These are phyloP conservation scores for Pholiota microspora DNA, from an alignment of 768 basidiomycete genomes.

Conservation along the genomic window DNA sequence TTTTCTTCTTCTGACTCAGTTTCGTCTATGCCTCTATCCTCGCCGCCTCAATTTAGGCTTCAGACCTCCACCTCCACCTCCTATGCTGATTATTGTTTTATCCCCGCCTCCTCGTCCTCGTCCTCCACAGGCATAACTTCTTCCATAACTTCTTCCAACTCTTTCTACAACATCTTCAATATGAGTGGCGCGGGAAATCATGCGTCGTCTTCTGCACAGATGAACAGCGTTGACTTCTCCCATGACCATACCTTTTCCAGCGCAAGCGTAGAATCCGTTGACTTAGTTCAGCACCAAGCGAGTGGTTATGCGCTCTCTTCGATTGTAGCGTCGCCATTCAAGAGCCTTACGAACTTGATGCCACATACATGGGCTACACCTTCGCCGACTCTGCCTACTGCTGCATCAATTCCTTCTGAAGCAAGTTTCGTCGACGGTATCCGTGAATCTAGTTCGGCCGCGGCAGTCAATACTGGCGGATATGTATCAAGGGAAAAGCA, in stretches of 20 bases:
- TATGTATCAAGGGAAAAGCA: constrained; percentile 68
- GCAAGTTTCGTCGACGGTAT: too few relatives aligned
- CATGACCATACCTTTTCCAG: constrained; percentile 24
- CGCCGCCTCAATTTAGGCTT: constrained; percentile 31
- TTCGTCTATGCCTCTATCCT: constrained; percentile 29
- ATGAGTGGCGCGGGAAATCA: constrained; percentile 6
- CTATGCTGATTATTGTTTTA: constrained; percentile 30
- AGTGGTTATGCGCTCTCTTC: not conserved
- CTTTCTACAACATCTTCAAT: constrained; percentile 14
- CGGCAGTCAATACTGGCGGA: constrained; percentile 19
- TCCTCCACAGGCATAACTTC: constrained; percentile 25
- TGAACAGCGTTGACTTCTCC: constrained; percentile 38
- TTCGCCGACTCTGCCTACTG: not conserved
- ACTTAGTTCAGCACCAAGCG: not conserved
- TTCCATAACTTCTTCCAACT: constrained; percentile 18
- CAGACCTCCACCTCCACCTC: constrained; percentile 16
- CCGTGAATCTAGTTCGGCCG: not conserved
- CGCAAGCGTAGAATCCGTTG: not conserved
- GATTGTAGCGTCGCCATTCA: constrained; percentile 2
- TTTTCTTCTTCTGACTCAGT: constrained; percentile 18
- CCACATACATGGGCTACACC: constrained; percentile 9
- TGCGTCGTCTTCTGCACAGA: constrained; percentile 27
- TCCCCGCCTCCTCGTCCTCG: not conserved
- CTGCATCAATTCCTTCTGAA: not conserved
- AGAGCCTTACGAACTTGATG: constrained; percentile 15